Evolutionary conservation across 768 basidiomycete genomes (phyloP), one percentile per base, ranked within the genome.

Genomic region (Pulveroboletus frians): DNA sequence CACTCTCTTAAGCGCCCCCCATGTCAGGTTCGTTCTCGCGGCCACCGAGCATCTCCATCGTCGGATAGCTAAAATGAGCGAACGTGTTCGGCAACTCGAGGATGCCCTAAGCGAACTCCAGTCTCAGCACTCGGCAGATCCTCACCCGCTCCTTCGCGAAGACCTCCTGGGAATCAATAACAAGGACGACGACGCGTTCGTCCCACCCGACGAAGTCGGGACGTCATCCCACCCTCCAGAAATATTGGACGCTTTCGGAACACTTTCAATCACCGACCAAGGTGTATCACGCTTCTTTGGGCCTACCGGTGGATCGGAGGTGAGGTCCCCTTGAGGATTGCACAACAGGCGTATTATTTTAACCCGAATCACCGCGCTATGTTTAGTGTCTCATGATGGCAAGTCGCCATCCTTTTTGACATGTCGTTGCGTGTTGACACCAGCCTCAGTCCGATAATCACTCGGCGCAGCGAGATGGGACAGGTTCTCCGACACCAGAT

Each of bases 301-400:
- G 1, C 80, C 80, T 2, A 83, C 83, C 1, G 84, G 81, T 13
- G 84, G 83, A 29, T 75, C 77, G 41, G 83, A 86, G 73, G 84
- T 85, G 54, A 51, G 80, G 70, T 46, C 34, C 17, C 29, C 4
- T 40, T 51, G 44, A 46, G 46, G 26, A 20, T 46, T 27, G 36
- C 31, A 15, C 48, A 30, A 49, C 26, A 40, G 46, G 45, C 36
- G 29, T 43, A 15, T 53, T 18, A 54, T 53, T 7, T 44, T 50
- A 42, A 58, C 50, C 20, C 44, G 44, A 47, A 49, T 46, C 17
- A 39, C 47, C 51, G 53, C 47, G 36, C 42, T 45, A 23, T 57
- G 39, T 39, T 26, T 26, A 68, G 66, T 69, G 68, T 53, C 56
- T 68, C 21, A 51, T 68, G 56, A 69, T 68, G 66, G 66, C 51